Evolutionary conservation across 2,329 filamentous ascomycete genomes (phyloP), one percentile per base, ranked within the genome.

Genomic region (Botrytis tulipae): DNA sequence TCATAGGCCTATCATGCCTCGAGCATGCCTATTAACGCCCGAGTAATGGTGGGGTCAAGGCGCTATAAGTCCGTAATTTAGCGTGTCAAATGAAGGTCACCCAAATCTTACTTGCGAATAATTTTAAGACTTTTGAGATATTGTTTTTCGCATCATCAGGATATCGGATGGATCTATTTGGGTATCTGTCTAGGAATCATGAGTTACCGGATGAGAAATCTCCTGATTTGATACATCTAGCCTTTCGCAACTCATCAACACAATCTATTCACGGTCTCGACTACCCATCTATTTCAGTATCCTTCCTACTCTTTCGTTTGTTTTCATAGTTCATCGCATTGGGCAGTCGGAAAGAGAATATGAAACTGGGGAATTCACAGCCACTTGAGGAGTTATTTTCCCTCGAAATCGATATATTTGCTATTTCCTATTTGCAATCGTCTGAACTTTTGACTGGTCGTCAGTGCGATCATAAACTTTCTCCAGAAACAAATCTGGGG

Each of bases 401-500:
- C 35, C 35, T 35, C 4, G 35, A 40, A 40, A 40, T 25, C 1
- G 14, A 62, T 40, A 37, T 8, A 8, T 42, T 42, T 40, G 14
- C 35, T 9, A 22, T 42, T 62, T 40, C 7, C 22, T 1, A 37
- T 37, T 59, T 59, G 37, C 25, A 25, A 40, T 42, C 12, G 22
- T 62, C 35, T 62, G 35, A 42, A 40, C 10, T 40, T 62, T 40
- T 62, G 35, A 40, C 35, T 42, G 16, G 10, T 29, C 48, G 40
- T 61, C 68, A 44, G 29, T 61, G 40, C 57, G 44, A 32, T 37
- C 20, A 48, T 44, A 70, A 37, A 70, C 12, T 62, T 70, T 70
- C n/a, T 9, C 29, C 10, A 37, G 37, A 37, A 68, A 68, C 65
- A 37, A 54, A 16, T 51, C 42, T 62, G 68, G 29, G 40, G 68